Evolutionary conservation across 768 basidiomycete species (phyloP).

Genomic region (Neoboletus brunneissimus): DNA sequence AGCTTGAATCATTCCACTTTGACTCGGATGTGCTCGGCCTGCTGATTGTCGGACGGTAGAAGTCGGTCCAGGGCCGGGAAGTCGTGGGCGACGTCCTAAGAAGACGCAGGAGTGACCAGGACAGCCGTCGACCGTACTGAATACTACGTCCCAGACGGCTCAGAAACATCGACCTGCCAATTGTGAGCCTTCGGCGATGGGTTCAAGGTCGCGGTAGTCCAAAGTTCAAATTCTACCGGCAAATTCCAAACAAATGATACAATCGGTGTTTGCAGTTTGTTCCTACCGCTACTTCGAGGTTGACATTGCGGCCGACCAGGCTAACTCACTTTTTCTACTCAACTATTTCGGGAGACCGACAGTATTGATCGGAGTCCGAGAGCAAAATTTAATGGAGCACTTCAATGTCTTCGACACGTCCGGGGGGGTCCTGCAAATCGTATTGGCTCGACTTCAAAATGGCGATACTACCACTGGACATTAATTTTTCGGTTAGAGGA

Average conservation of each 20-base stretch:
- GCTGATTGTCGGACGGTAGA: neutral
- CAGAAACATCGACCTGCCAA: neutral
- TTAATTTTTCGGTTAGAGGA: neutral
- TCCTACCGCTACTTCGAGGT: neutral
- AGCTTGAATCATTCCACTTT: neutral
- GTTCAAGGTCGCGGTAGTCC: neutral
- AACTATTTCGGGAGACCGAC: neutral
- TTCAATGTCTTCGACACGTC: neutral
- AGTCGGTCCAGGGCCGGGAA: neutral
- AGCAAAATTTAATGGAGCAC: neutral
- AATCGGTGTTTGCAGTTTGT: neutral
- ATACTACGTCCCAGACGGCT: neutral
- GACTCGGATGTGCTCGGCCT: neutral
- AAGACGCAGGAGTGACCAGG: neutral
- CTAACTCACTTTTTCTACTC: neutral
- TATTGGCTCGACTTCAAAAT: neutral
- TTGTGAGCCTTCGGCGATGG: neutral
- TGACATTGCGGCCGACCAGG: neutral
- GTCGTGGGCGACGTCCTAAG: too few relatives aligned
- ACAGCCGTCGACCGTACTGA: neutral
- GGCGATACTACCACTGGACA: neutral
- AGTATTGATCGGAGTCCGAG: neutral
- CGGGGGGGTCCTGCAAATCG: neutral
- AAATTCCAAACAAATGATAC: constrained; percentile 1
- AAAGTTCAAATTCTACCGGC: neutral